Conservation (phyloP, 257 asterid species). For the Gardenia jasminoides region DNA sequence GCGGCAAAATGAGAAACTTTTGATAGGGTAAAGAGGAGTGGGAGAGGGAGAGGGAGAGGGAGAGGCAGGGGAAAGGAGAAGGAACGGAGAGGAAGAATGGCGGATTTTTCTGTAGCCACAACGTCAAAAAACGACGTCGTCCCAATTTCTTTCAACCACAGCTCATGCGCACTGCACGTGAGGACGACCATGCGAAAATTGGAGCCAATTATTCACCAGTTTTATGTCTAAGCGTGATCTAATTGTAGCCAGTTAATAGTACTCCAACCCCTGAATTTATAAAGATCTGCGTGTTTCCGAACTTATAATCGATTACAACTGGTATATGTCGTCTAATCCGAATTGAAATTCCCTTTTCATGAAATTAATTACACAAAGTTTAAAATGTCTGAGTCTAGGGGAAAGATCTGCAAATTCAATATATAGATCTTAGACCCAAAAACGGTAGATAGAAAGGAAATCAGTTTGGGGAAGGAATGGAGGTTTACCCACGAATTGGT, state of each 20-base stretch:
- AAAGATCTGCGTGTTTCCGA: not conserved
- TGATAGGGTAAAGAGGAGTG: too few relatives aligned
- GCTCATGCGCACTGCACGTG: too few relatives aligned
- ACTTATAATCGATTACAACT: not conserved
- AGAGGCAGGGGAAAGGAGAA: too few relatives aligned
- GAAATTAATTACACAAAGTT: not conserved
- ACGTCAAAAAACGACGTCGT: too few relatives aligned
- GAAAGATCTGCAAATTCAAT: conserved; percentile 11
- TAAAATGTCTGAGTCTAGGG: not conserved
- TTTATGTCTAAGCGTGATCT: not conserved
- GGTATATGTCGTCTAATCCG: not conserved
- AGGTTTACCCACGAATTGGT: conserved; percentile 1
- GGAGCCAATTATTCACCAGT: not conserved
- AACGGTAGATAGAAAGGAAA: not conserved
- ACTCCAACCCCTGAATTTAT: not conserved
- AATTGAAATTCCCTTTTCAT: not conserved
- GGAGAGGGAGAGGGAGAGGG: too few relatives aligned
- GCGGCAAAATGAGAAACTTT: too few relatives aligned
- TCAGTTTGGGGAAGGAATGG: not conserved
- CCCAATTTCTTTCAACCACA: too few relatives aligned
- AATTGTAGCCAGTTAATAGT: not conserved
- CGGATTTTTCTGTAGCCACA: too few relatives aligned
- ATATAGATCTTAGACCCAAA: not conserved
- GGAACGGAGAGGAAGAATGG: too few relatives aligned
- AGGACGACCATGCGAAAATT: too few relatives aligned